Evolutionary conservation across 2,329 filamentous ascomycete genomes (phyloP).

Genomic region (Coleophoma crateriformis): DNA sequence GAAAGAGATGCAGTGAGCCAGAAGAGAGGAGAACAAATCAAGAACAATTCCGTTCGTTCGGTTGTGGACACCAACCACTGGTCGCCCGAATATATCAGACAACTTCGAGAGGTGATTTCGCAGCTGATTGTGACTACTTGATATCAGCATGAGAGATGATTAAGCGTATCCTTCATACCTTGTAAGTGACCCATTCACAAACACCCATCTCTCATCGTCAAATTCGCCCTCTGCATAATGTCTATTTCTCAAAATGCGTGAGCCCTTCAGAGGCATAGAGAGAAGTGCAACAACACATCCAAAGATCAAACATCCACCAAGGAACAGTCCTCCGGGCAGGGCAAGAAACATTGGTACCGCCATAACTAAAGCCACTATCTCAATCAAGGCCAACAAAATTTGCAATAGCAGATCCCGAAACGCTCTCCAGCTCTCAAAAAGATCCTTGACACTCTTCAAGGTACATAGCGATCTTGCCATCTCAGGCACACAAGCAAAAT

Average conservation of each 20-base stretch:
- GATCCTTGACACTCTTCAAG: not conserved
- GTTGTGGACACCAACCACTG: conserved; percentile 70
- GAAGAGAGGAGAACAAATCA: conserved; percentile 67
- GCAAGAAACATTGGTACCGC: conserved; percentile 6
- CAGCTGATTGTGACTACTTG: conserved; percentile 51
- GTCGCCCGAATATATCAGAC: conserved; percentile 63
- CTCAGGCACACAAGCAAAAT: conserved; percentile 5
- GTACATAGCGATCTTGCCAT: conserved; percentile 4
- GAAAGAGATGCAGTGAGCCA: conserved; percentile 67
- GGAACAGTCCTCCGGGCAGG: conserved; percentile 7
- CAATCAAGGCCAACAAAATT: conserved; percentile 4
- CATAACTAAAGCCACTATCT: conserved; percentile 4
- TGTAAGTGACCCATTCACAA: conserved; percentile 10
- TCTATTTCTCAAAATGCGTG: conserved; percentile 1
- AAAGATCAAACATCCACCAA: not conserved
- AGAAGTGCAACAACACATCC: conserved; percentile 1
- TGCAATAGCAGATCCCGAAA: conserved; percentile 8
- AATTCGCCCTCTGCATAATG: conserved; percentile 1
- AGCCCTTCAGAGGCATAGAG: conserved; percentile 6
- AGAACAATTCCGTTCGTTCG: conserved; percentile 64
- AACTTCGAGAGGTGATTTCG: conserved; percentile 64
- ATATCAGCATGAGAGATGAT: not conserved
- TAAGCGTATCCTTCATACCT: conserved; percentile 2
- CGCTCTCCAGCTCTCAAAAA: not conserved
- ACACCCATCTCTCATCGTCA: conserved; percentile 10